Conservation (phyloP, 805 yeast species). For the Lipomyces spencermartinsiae region DNA sequence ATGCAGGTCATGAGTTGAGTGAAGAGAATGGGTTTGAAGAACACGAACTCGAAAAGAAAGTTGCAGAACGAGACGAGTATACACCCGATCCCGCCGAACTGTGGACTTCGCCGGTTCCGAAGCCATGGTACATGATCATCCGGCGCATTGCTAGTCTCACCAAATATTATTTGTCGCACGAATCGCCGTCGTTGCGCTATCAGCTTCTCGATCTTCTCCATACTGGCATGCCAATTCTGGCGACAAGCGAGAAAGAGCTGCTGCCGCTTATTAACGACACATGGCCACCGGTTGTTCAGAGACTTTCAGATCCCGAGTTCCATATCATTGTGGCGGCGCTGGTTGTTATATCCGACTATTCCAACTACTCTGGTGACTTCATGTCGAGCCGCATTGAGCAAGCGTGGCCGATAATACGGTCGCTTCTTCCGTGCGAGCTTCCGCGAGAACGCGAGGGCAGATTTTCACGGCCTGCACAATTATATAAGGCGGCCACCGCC, state of each 20-base stretch:
- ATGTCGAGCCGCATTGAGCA: slow-evolving; percentile 45
- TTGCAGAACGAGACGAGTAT: slow-evolving; percentile 42
- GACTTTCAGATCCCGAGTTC: slow-evolving; percentile 45
- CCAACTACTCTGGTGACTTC: slow-evolving; percentile 46
- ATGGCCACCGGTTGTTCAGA: slow-evolving; percentile 55
- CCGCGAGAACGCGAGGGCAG: slow-evolving; percentile 35
- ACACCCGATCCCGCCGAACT: slow-evolving; percentile 45
- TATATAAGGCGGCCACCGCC: slow-evolving; percentile 20
- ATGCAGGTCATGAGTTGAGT: not conserved
- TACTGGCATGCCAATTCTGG: slow-evolving; percentile 57
- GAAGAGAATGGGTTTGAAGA: slow-evolving; percentile 26
- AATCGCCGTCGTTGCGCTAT: slow-evolving; percentile 60
- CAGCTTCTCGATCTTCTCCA: slow-evolving; percentile 61
- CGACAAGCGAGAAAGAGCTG: slow-evolving; percentile 55
- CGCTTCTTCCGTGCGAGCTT: slow-evolving; percentile 21
- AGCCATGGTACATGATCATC: slow-evolving; percentile 61
- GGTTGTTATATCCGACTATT: slow-evolving; percentile 42
- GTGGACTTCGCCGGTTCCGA: slow-evolving; percentile 76
- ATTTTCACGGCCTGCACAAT: slow-evolving; percentile 29
- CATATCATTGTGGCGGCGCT: slow-evolving; percentile 45
- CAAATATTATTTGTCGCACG: slow-evolving; percentile 70
- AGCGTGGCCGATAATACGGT: slow-evolving; percentile 23
- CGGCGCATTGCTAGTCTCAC: slow-evolving; percentile 72
- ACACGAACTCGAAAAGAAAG: slow-evolving; percentile 48
- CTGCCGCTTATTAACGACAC: slow-evolving; percentile 59